phyloP scores from a whole-genome alignment of 139 green algal species.

The Zygnema circumcarinatum region DNA sequence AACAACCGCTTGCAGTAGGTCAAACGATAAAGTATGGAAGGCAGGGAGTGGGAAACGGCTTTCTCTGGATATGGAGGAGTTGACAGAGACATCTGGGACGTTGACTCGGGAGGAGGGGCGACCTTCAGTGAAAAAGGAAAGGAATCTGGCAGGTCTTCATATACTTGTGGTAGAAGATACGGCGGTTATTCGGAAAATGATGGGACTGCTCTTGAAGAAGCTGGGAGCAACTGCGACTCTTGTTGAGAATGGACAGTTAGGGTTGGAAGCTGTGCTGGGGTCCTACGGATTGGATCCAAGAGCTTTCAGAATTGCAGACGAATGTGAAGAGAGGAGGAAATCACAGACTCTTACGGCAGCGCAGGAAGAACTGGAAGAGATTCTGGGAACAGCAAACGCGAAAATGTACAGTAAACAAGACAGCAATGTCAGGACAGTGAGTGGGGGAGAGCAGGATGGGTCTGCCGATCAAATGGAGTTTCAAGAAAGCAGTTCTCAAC shows the following conservation, averaged over 20 bases:
- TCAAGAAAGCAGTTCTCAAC: background rate
- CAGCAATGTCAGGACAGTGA: background rate
- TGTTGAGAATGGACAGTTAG: conserved; percentile 12
- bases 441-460: background rate
- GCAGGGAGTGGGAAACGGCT: background rate
- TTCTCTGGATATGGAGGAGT: background rate
- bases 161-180: conserved; percentile 45
- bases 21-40: background rate
- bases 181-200: background rate
- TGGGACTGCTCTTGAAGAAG: conserved; percentile 6
- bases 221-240: background rate
- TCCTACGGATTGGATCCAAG: background rate
- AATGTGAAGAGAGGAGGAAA: no score
- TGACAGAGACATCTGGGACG: background rate
- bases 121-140: background rate
- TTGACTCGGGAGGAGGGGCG: background rate
- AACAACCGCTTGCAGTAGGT: background rate
- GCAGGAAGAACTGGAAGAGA: background rate
- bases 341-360: no score
- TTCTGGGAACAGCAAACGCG: background rate
- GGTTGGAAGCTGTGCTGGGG: background rate
- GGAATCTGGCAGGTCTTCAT: background rate
- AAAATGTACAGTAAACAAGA: background rate
- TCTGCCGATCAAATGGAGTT: no score
- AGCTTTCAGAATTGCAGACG: no score